Evolutionary conservation across 2,329 filamentous ascomycete species (phyloP).

Genomic region (Aspergillus bombycis): DNA sequence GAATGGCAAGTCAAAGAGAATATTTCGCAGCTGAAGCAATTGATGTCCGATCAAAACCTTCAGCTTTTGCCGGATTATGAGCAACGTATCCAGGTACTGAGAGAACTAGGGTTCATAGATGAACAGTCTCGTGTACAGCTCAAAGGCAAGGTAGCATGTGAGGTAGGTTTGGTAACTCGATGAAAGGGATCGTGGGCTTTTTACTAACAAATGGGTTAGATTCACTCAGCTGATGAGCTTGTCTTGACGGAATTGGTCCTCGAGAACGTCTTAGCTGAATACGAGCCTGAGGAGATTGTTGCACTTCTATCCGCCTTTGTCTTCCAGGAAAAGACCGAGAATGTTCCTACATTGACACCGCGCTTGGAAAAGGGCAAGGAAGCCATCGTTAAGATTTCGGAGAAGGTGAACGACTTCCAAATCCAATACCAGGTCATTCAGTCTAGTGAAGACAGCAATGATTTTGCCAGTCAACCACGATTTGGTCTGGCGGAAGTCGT

Average conservation of each 20-base stretch:
- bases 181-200: constrained; percentile 4
- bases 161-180: constrained; percentile 51
- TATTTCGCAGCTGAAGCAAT: constrained; percentile 80
- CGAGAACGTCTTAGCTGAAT: constrained; percentile 93
- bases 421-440: constrained; percentile 90
- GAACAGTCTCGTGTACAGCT: constrained; percentile 83
- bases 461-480: constrained; percentile 82
- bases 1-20: constrained; percentile 96
- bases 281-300: constrained; percentile 95
- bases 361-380: constrained; percentile 80
- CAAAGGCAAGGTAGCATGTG: constrained; percentile 97
- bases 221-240: constrained; percentile 94
- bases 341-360: constrained; percentile 76
- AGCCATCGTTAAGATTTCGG: constrained; percentile 85
- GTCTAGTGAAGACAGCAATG: constrained; percentile 84
- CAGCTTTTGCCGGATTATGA: constrained; percentile 96
- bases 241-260: constrained; percentile 95
- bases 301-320: constrained; percentile 92
- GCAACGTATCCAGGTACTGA: constrained; percentile 87
- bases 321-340: constrained; percentile 94
- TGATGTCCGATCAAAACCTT: constrained; percentile 94
- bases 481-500: constrained; percentile 98
- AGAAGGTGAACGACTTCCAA: constrained; percentile 90
- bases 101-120: constrained; percentile 91
- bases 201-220: constrained; percentile 44